Base-by-base conservation (phyloP, 148 eudicot genomes). In the Oxyria digyna region DNA sequence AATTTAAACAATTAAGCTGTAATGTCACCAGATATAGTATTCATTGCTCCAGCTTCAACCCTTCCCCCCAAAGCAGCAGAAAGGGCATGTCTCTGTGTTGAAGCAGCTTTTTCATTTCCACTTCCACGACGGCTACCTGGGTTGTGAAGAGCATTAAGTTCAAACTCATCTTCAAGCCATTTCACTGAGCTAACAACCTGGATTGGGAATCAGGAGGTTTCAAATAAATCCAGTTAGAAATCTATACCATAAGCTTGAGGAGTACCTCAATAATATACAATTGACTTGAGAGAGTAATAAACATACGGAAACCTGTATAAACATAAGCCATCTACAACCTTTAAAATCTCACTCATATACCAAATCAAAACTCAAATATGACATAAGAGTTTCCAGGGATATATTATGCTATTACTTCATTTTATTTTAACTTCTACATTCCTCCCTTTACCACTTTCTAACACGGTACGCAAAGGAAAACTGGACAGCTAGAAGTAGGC, bases 101-200 rank as follows among this genome's bases (percentile, higher is more conserved):
- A 78, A 73, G 97, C 97, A 76, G 93, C 97, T 84, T 91, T 95
- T 81, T 95, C 99, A 77, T 91, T 95, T 52, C 99, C 87, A 79
- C 78, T 84, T 23, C 85, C 99, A 55, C 87, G 84, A 54, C 93
- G 83, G 72, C 97, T 95, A 52, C 96, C 97, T 68, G 99, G 99
- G 79, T 88, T 94, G 72, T 94, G 99, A 81, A 95, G 99, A 73
- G 99, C 97, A 83, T 91, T 95, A 57, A 95, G 97, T 81, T 95
- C 99, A 77, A 95, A 84, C 83, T 95, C 99, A 81, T 95, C 99
- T 81, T 95, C 99, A 70, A 95, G 97, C 99, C 99, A 95, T 81
- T 95, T 91, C 74, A 95, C 99, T 26, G 97, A 91, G 84, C 99
- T 95, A 63, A 91, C 99, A 72, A 95, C 99, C 99, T 95, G 81